Evolutionary conservation across 2,329 filamentous ascomycete species (phyloP).

Genomic region (Cladosporium sp.): DNA sequence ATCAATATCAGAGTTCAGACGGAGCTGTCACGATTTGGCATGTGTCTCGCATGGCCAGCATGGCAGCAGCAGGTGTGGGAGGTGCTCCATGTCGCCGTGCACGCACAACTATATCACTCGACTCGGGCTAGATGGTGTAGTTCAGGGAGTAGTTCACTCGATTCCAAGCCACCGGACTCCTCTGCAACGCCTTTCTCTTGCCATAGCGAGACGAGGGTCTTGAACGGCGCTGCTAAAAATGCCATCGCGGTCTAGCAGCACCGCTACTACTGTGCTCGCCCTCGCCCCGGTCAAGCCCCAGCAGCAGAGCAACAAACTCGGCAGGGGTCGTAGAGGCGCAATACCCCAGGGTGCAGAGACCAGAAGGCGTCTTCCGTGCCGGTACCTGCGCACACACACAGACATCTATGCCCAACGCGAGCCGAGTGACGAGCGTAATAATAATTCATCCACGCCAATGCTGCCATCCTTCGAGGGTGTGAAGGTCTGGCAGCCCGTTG

Average conservation of each 20-base stretch:
- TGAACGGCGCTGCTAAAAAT: not conserved
- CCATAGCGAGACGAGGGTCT: not conserved
- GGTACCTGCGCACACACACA: not conserved
- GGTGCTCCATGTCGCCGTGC: not conserved
- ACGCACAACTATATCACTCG: not conserved
- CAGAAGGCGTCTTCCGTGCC: not conserved
- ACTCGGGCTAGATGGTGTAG: not conserved
- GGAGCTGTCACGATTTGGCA: not conserved
- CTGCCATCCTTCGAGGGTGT: not conserved
- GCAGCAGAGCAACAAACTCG: not conserved
- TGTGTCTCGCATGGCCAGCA: not conserved
- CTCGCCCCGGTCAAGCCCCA: not conserved
- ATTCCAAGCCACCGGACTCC: not conserved
- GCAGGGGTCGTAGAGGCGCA: not conserved
- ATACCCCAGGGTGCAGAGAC: conserved; percentile 2
- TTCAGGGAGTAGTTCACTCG: not conserved
- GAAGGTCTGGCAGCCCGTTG: not conserved
- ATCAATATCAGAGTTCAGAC: not conserved
- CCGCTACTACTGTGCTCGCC: not conserved
- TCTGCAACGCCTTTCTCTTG: not conserved
- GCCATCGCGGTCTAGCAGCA: not conserved
- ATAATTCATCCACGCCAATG: not conserved
- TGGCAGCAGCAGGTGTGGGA: not conserved
- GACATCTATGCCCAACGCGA: not conserved
- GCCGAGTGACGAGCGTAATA: not conserved